Conservation (phyloP, 2,329 filamentous ascomycete genomes). For the Trichoderma hamatum region DNA sequence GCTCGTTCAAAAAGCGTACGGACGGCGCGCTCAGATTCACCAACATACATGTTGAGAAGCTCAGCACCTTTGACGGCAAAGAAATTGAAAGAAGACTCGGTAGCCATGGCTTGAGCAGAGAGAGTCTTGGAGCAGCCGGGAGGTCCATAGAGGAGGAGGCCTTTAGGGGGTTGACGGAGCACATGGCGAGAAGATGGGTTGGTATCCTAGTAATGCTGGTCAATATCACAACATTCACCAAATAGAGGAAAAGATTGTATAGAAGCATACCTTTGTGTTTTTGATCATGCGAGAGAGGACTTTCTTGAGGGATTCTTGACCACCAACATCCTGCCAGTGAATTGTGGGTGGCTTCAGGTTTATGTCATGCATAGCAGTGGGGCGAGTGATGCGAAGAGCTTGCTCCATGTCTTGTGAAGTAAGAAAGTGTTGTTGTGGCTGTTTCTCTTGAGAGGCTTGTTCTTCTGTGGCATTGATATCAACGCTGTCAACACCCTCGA, state of each 20-base stretch:
- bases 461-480: conserved; percentile 13
- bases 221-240: background rate
- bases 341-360: conserved; percentile 87
- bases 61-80: conserved; percentile 93
- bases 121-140: conserved; percentile 95
- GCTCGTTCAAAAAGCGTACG: conserved; percentile 86
- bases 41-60: conserved; percentile 94
- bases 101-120: conserved; percentile 86
- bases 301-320: conserved; percentile 74
- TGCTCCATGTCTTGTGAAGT: conserved; percentile 59
- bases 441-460: background rate
- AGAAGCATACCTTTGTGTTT: conserved; percentile 39
- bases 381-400: conserved; percentile 70
- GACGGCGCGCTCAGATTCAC: conserved; percentile 85
- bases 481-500: background rate
- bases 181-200: conserved; percentile 40
- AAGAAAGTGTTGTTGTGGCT: conserved; percentile 37
- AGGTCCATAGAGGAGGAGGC: conserved; percentile 86
- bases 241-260: background rate
- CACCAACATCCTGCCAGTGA: conserved; percentile 85
- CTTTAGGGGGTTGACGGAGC: conserved; percentile 68
- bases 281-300: conserved; percentile 57
- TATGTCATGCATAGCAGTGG: conserved; percentile 86
- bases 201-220: conserved; percentile 32
- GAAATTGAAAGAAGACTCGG: conserved; percentile 89